Conservation (phyloP, 2,329 filamentous ascomycete species). For the Escovopsis weberi region DNA sequence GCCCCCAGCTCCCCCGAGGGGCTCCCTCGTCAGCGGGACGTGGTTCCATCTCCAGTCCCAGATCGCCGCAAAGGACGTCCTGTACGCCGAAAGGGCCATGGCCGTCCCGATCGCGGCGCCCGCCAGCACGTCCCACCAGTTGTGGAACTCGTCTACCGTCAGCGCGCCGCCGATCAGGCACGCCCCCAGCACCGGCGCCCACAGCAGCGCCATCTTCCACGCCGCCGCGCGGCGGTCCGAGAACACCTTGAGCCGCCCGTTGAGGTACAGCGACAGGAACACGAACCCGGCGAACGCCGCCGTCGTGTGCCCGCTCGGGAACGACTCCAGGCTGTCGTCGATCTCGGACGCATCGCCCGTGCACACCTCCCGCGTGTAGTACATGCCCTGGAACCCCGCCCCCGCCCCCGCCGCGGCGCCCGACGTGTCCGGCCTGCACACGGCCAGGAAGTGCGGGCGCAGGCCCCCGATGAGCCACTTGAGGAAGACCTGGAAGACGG, state of each 20-base stretch:
- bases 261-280: conserved; percentile 58
- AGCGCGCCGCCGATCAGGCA: conserved; percentile 53
- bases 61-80: conserved; percentile 52
- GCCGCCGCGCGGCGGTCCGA: conserved; percentile 57
- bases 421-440: conserved; percentile 43
- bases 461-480: conserved; percentile 63
- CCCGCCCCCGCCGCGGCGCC: conserved; percentile 12
- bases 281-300: conserved; percentile 60
- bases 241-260: conserved; percentile 65
- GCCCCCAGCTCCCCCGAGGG: conserved; percentile 34
- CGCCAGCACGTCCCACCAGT: conserved; percentile 60
- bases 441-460: conserved; percentile 56
- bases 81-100: conserved; percentile 50
- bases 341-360: conserved; percentile 50
- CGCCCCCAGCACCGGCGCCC: conserved; percentile 52
- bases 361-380: conserved; percentile 57
- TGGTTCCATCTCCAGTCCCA: conserved; percentile 56
- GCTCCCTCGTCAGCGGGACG: conserved; percentile 44
- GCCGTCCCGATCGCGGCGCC: conserved; percentile 50
- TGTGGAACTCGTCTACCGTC: conserved; percentile 60
- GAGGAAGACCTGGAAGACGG: conserved; percentile 64
- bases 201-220: conserved; percentile 56
- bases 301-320: conserved; percentile 61
- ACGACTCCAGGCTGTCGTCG: conserved; percentile 54
- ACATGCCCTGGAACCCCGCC: conserved; percentile 42